Base-by-base conservation (phyloP, 2,329 filamentous ascomycete species). In the Fusarium tuaranense region DNA sequence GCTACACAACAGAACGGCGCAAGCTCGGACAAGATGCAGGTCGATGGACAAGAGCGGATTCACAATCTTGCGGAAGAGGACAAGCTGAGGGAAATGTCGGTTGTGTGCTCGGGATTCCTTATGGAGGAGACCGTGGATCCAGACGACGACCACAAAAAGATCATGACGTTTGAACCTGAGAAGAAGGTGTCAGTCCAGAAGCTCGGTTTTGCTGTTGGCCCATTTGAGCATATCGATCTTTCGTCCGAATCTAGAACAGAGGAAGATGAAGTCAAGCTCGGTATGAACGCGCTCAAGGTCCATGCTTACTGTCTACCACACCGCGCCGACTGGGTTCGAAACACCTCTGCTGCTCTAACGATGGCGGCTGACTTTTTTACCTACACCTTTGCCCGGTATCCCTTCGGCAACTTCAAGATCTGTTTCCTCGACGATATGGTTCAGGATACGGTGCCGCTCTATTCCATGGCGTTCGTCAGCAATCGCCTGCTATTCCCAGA, bases 371-470 rank as follows among this genome's bases (percentile, higher is more conserved):
- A 99, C 81, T 94, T 93, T 81, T 95, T 98, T 80, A 94, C 94
- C 5, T 90, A 96, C 73, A 94, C 92, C 5, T 98, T 96, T 81
- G 95, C 95, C 30, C 92, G 93, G 25, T 99, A 97, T 81, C 95
- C 97, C 0, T 98, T 97, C 81, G 90, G 94, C 32, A 95, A 93
- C 79, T 98, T 97, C 87, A 97, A 97, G 79, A 85, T 98, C 65
- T 95, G 94, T 76, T 99, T 99, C 78, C 92, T 99, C 20, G 97
- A 99, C 77, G 97, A 99, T 81, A 89, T 97, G 81, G 85, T 92
- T 1, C 87, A 90, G 34, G 93, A 98, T 68, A 93, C 93, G 1
- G 87, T 93, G 22, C 90, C 95, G 20, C 90, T 95, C 10, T 95
- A 95, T 38, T 96, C 94, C 1, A 88, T 99, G 76, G 93, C 95